Percentiles rank a stretch among this genome's conserved stretches.
Evolutionary conservation across 306 rosid genomes (phyloP).

Genomic region (Carpinus fangiana): DNA sequence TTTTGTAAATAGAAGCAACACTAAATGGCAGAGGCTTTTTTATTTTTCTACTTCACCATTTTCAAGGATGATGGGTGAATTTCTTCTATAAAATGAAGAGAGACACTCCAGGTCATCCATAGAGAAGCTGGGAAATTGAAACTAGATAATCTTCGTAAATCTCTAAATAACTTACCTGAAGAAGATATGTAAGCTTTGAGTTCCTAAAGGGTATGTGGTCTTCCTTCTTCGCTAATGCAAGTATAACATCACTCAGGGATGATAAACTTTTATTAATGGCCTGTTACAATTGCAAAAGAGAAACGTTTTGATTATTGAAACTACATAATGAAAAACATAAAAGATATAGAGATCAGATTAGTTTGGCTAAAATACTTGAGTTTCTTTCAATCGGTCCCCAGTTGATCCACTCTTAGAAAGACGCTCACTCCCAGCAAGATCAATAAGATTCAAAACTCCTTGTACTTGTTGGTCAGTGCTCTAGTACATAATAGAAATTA

Average conservation of each 20-base stretch:
- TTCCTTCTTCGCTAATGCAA: constrained; percentile 94
- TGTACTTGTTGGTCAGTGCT: constrained; percentile 96
- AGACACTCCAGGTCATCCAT: background rate
- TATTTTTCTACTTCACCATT: background rate
- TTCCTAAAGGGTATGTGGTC: constrained; percentile 90
- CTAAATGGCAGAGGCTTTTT: background rate
- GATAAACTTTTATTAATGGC: constrained; percentile 92
- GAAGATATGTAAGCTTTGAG: constrained; percentile 97
- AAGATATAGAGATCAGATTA: constrained; percentile 7
- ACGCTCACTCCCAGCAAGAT: constrained; percentile 99
- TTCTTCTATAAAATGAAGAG: background rate
- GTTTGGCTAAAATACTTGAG: constrained; percentile 61
- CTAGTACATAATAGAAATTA: constrained; percentile 34
- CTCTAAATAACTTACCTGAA: constrained; percentile 60
- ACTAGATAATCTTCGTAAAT: constrained; percentile 2
- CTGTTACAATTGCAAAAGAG: constrained; percentile 37
- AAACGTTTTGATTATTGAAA: constrained; percentile 20
- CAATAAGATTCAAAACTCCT: constrained; percentile 89
- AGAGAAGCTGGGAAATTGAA: background rate
- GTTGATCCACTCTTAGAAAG: constrained; percentile 96
- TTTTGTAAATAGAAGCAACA: background rate
- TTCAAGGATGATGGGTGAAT: background rate
- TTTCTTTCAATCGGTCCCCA: constrained; percentile 91
- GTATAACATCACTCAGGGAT: constrained; percentile 88
- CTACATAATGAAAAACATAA: constrained; percentile 12